A percentile compares a stretch with the other conserved stretches of the same genome.
These are phyloP conservation scores for Hamigera avellanea DNA, from an alignment of 495 filamentous ascomycete species.

Conservation along the genomic window DNA sequence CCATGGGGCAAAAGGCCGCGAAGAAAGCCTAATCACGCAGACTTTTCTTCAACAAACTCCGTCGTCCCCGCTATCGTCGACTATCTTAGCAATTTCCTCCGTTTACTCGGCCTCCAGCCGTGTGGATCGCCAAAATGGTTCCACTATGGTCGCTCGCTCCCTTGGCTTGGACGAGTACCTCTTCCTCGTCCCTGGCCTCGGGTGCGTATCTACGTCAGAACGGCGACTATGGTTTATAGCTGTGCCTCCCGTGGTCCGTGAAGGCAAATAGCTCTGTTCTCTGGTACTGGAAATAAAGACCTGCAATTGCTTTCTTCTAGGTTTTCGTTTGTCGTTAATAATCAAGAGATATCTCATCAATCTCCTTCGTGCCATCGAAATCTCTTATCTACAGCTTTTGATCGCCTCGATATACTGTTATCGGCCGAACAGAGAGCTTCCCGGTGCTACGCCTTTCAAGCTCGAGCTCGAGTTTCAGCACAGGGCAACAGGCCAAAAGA, in stretches of 20 bases:
- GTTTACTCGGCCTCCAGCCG: not conserved
- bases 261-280: not conserved
- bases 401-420: too few relatives aligned
- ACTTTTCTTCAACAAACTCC: not conserved
- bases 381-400: too few relatives aligned
- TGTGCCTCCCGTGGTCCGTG: not conserved
- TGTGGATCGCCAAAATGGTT: not conserved
- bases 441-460: too few relatives aligned
- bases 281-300: too few relatives aligned
- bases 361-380: too few relatives aligned
- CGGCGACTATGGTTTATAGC: not conserved
- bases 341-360: too few relatives aligned
- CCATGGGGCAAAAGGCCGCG: not conserved
- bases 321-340: too few relatives aligned
- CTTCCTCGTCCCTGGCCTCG: conserved; percentile 1
- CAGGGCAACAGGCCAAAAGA: too few relatives aligned
- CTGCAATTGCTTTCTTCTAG: too few relatives aligned
- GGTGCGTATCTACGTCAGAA: not conserved
- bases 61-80: not conserved
- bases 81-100: not conserved
- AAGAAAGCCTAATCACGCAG: not conserved
- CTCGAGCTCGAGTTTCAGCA: too few relatives aligned
- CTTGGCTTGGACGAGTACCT: not conserved
- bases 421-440: too few relatives aligned
- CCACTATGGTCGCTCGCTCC: not conserved